These are phyloP conservation scores for Ogataea pini DNA, from an alignment of 805 yeast species.

Conservation along the genomic window DNA sequence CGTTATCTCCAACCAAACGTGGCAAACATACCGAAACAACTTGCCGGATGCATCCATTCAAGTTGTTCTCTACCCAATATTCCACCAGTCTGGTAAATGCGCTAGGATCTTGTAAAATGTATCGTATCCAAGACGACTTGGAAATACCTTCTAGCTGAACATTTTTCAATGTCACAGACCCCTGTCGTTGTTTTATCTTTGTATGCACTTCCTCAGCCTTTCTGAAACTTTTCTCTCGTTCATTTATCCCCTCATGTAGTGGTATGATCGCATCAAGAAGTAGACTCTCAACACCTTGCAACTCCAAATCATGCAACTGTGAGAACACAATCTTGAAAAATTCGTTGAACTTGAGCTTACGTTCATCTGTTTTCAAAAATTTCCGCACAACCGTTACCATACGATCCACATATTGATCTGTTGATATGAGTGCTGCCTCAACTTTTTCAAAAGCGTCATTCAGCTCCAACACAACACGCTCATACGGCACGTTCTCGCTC, in stretches of 20 bases:
- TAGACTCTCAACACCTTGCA: slow-evolving; percentile 12
- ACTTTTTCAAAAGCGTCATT: background rate
- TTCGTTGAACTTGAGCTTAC: slow-evolving; percentile 7
- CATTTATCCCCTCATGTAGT: background rate
- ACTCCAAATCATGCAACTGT: slow-evolving; percentile 19
- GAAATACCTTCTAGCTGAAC: background rate
- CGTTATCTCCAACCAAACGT: background rate
- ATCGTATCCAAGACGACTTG: slow-evolving; percentile 12
- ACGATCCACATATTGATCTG: slow-evolving; percentile 7
- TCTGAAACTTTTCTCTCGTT: background rate
- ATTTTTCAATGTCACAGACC: background rate
- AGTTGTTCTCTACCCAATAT: slow-evolving; percentile 8
- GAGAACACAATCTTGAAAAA: slow-evolving; percentile 17
- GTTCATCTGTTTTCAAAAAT: slow-evolving; percentile 6
- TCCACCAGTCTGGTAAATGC: slow-evolving; percentile 9
- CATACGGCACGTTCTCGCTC: background rate
- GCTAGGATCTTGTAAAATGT: slow-evolving; percentile 6
- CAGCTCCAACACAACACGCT: background rate
- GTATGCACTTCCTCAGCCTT: slow-evolving; percentile 7
- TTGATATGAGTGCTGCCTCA: background rate
- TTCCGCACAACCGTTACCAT: slow-evolving; percentile 6
- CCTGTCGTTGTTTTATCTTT: slow-evolving; percentile 9
- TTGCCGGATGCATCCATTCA: background rate
- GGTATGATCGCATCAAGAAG: slow-evolving; percentile 16
- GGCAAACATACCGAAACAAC: slow-evolving; percentile 3